Evolutionary conservation across 768 basidiomycete species (phyloP).

Genomic region (Austroboletus festivus): DNA sequence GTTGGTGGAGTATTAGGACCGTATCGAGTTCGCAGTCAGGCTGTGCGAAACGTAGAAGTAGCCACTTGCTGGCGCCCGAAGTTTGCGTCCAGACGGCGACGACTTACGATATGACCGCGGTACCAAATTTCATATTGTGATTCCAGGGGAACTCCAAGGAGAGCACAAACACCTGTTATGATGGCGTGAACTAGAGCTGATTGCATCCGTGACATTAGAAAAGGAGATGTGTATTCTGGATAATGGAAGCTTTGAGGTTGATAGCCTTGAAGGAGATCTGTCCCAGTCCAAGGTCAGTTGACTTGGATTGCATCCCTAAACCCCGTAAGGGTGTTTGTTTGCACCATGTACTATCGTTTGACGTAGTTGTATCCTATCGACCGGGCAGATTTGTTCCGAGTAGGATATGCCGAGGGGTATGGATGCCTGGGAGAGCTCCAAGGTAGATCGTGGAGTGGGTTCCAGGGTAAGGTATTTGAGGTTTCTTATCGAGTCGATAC

Average conservation of each 20-base stretch:
- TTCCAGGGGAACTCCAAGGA: not conserved
- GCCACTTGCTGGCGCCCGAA: too few species aligned
- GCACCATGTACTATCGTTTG: too few species aligned
- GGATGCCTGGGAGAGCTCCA: not conserved
- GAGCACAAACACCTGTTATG: not conserved
- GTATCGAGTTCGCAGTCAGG: not conserved
- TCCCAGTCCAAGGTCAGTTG: not conserved
- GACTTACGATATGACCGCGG: too few species aligned
- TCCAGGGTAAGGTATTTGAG: not conserved
- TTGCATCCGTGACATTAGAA: not conserved
- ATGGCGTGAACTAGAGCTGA: too few species aligned
- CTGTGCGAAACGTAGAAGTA: too few species aligned
- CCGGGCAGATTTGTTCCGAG: not conserved
- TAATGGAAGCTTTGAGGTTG: not conserved
- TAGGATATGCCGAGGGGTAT: not conserved
- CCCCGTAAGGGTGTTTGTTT: too few species aligned
- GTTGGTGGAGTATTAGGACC: too few species aligned
- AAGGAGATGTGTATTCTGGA: not conserved
- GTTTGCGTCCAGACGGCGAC: too few species aligned
- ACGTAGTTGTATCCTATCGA: not conserved
- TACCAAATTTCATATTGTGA: not conserved
- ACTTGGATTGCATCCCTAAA: not conserved
- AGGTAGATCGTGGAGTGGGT: too few species aligned
- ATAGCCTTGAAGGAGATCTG: not conserved
- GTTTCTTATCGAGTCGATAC: constrained; percentile 6